Evolutionary conservation across 495 filamentous ascomycete genomes (phyloP), one percentile per base, ranked within the genome.

Genomic region (Aspergillus panamensis): DNA sequence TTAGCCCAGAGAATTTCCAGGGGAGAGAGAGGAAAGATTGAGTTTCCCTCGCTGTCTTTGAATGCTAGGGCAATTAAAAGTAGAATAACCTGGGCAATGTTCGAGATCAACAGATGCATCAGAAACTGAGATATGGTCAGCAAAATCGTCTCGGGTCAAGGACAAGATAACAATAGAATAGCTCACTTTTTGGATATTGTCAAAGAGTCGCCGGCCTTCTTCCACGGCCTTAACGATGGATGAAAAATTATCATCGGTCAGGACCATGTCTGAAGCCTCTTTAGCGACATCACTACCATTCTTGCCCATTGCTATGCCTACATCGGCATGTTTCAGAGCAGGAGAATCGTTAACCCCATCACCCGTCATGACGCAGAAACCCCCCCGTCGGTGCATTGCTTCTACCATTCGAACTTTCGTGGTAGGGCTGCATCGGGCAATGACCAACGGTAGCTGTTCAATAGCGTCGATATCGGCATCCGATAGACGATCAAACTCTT

Each of bases 341-440:
- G 90, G 90, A 1, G 89, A 88, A 60, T 95, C 90, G 62, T 95
- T 95, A 48, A 95, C 90, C 6, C 90, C 90, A 65, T 95, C 90
- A 13, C 90, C 87, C 16, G 84, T 89, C 85, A 89, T 89, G 12
- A 85, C 86, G 21, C 80, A 84, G 58, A 84, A 87, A n/a, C 70
- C 74, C 9, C 77, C 74, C 8, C 86, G 80, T 6, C 86, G 79
- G 69, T 89, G 86, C 43, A 88, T 77, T 6, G 86, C 83, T 14
- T 84, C 84, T 42, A 89, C 83, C 86, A 89, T 88, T 14, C 86
- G 77, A 6, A 84, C 84, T 63, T 89, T 89, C 4, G 86, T 89
- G 16, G 77, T 71, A 3, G 86, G 86, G n/a, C 82, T 78, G 57
- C 86, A 89, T 8, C 86, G 82, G 33, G 86, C 86, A 51, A 88